Percentiles rank a stretch among this genome's conserved stretches.
phyloP scores from a whole-genome alignment of 768 basidiomycete genomes.

The Lentinula lateritia region DNA sequence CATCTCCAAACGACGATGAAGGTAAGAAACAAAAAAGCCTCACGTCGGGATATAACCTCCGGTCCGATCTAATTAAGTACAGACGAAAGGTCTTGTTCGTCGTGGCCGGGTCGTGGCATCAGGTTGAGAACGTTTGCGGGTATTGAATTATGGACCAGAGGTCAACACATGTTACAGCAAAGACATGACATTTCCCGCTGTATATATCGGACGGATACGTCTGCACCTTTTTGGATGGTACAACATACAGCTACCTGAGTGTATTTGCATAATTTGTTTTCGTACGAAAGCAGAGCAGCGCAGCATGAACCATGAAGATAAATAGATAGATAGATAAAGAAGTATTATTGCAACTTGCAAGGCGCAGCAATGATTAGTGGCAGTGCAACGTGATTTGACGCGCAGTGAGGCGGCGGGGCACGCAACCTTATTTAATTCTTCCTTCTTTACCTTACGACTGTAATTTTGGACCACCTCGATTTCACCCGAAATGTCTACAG shows the following conservation, averaged over 20 bases:
- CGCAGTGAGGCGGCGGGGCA: neutral
- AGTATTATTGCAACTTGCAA: too few species aligned
- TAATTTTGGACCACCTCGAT: neutral
- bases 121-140: neutral
- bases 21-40: neutral
- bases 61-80: neutral
- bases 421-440: neutral
- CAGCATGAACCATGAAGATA: too few species aligned
- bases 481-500: slow-evolving; percentile 21
- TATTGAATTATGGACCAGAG: too few species aligned
- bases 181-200: too few species aligned
- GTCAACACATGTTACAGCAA: too few species aligned
- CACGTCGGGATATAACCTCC: neutral
- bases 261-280: too few species aligned
- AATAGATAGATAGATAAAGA: too few species aligned
- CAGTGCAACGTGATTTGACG: neutral
- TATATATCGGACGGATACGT: too few species aligned
- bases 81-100: neutral
- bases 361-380: neutral
- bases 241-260: too few species aligned
- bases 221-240: too few species aligned
- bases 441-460: slow-evolving; percentile 1
- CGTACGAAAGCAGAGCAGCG: too few species aligned
- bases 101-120: too few species aligned
- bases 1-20: neutral